Percentiles rank a stretch among this genome's conserved stretches.
These are phyloP conservation scores for Penicillium cosmopolitanum DNA, from an alignment of 495 filamentous ascomycete genomes.

Conservation along the genomic window DNA sequence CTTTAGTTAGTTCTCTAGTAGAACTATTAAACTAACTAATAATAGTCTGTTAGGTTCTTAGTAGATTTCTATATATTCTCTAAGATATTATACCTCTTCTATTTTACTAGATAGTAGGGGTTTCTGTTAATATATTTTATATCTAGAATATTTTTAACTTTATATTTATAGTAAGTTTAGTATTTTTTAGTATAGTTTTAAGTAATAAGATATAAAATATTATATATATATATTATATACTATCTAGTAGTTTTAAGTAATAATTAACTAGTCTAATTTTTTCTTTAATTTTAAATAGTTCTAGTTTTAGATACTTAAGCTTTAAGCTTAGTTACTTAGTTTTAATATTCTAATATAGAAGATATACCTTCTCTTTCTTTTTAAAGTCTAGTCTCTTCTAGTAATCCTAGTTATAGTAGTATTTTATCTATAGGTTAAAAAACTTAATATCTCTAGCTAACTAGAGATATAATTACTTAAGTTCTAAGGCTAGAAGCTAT, in stretches of 20 bases:
- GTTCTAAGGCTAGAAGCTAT: not conserved
- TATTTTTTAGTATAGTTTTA: no score
- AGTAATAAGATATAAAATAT: constrained; percentile 10
- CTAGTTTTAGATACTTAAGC: constrained; percentile 10
- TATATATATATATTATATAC: constrained; percentile 6
- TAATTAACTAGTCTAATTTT: constrained; percentile 17
- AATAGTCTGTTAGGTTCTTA: constrained; percentile 2
- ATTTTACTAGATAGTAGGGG: constrained; percentile 9
- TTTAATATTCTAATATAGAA: constrained; percentile 11
- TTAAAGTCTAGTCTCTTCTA: constrained; percentile 3
- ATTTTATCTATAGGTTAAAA: not conserved
- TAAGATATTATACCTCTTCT: constrained; percentile 11
- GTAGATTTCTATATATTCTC: constrained; percentile 19
- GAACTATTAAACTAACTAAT: constrained; percentile 11
- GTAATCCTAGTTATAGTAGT: not conserved
- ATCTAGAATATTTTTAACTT: constrained; percentile 7
- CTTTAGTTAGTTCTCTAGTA: not conserved
- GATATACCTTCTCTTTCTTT: constrained; percentile 5
- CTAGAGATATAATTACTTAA: not conserved
- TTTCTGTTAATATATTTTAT: not conserved
- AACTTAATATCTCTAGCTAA: not conserved
- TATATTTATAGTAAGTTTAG: no score
- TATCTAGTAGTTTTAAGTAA: constrained; percentile 11
- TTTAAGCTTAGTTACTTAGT: constrained; percentile 12
- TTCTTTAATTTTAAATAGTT: constrained; percentile 17